Base-by-base conservation (phyloP, 257 asterid species). In the Nicotiana otophora region DNA sequence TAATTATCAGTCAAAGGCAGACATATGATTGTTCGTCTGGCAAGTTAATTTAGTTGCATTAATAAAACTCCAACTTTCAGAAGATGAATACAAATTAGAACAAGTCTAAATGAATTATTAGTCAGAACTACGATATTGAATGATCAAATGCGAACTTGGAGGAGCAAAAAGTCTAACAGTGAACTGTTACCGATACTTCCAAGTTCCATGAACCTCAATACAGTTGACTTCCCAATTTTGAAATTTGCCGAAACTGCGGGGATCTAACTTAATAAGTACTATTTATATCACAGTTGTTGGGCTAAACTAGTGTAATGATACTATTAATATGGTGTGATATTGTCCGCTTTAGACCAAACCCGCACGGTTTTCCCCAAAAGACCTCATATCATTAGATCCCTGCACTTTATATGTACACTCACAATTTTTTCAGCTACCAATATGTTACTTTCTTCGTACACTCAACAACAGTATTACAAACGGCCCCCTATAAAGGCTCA, bases 261-360 rank as follows among this genome's bases (percentile, higher is more conserved):
- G 17, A 34, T 36, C 2, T 68, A 34, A 66, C n/a, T 68, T 8
- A 36, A 0, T 36, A n/a, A n/a, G n/a, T n/a, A 17, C 53, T 2
- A 17, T 36, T 36, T 36, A 39, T 39, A 39, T n/a, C 19, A 5
- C 33, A 39, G 19, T 7, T 39, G 2, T 36, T 36, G 46, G 46
- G 42, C 8, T 36, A 36, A 34, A 36, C 42, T 36, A 36, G 8
- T 36, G 5, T 36, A 36, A 5, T 36, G 8, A 5, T 5, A 5
- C 42, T 36, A 1, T 36, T 36, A 36, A 36, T 0, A 36, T 36
- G 1, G 0, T 36, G 7, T 36, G 2, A 6, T 1, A 36, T 36
- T 36, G 10, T 39, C 3, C 8, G 10, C 10, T 39, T 39, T 39
- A 2, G 0, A 0, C 0, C 48, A 39, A 39, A 0, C 0, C 0